Conservation (phyloP, 306 rosid species). For the Vigna angularis region DNA sequence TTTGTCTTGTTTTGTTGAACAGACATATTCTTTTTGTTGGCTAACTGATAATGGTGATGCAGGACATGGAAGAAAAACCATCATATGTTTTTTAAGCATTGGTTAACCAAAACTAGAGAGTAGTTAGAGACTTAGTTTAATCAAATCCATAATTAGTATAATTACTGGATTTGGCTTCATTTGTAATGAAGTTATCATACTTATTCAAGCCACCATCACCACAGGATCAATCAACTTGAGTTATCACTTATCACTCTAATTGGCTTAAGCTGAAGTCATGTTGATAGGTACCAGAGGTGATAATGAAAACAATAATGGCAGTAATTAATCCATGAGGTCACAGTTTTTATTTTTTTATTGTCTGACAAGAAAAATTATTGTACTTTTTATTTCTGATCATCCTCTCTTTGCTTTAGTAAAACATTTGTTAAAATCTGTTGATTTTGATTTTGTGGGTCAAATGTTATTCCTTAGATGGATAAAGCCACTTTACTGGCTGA, state of each 20-base stretch:
- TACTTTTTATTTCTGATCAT: slow-evolving; percentile 11
- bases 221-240: not conserved
- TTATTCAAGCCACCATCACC: slow-evolving; percentile 17
- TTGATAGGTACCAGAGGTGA: not conserved
- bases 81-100: slow-evolving; percentile 22
- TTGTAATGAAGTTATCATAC: slow-evolving; percentile 11
- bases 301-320: not conserved
- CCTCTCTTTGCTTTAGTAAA: slow-evolving; percentile 21
- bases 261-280: slow-evolving; percentile 19
- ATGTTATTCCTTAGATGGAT: slow-evolving; percentile 70
- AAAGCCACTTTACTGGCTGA: slow-evolving; percentile 84
- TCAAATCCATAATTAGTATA: not conserved
- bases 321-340: slow-evolving; percentile 2
- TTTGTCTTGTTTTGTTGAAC: slow-evolving; percentile 33
- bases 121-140: slow-evolving; percentile 20
- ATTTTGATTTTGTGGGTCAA: slow-evolving; percentile 40
- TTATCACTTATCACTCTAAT: slow-evolving; percentile 3
- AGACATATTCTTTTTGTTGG: slow-evolving; percentile 35
- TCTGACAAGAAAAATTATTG: slow-evolving; percentile 3
- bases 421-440: slow-evolving; percentile 24
- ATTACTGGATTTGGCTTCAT: not conserved
- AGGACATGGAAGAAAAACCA: slow-evolving; percentile 36
- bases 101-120: not conserved
- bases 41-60: slow-evolving; percentile 40
- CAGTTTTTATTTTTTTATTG: not conserved